Evolutionary conservation across 2,329 filamentous ascomycete genomes (phyloP), one percentile per base, ranked within the genome.

Genomic region (Aspergillus puulaauensis): DNA sequence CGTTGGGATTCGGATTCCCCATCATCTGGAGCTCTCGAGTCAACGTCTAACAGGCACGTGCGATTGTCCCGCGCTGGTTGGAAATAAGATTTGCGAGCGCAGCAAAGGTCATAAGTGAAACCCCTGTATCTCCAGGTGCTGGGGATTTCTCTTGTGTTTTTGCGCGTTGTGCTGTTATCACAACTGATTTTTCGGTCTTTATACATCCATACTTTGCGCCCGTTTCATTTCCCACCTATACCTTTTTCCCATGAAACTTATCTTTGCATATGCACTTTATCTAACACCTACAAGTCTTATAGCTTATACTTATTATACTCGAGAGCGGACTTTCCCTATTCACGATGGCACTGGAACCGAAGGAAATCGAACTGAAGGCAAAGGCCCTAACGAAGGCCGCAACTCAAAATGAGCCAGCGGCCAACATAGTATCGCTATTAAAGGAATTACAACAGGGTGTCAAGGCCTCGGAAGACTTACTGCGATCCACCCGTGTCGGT

Each of bases 401-500:
- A 44, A 80, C 82, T 47, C 86, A 87, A 56, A 90, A 90, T 70
- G 90, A 96, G 69, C 86, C 92, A 4, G 71, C 90, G 24, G 77
- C 87, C 41, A 89, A 85, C 60, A 83, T 96, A 51, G 80, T 96
- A 55, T 81, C 83, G 52, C 82, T 98, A 61, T 80, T 99, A 53
- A 87, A 89, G 68, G 85, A 88, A 51, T 82, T 98, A 40, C 90
- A 93, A 77, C 87, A 88, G 68, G 90, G 90, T 61, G 87, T 93
- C 37, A 84, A 85, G 47, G 90, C 93, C 9, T 95, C 90, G 3
- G 95, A 99, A 77, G 91, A 97, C 66, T 84, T 96, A 66, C 81
- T 99, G 64, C 87, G 93, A 70, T 89, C 89, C 43, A 98, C 93
- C n/a, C 90, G 89, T 67, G 93, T 96, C 52, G 95, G 95, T 67